Evolutionary conservation across 768 basidiomycete species (phyloP).

Genomic region (Strobilomyces echinocephalus): DNA sequence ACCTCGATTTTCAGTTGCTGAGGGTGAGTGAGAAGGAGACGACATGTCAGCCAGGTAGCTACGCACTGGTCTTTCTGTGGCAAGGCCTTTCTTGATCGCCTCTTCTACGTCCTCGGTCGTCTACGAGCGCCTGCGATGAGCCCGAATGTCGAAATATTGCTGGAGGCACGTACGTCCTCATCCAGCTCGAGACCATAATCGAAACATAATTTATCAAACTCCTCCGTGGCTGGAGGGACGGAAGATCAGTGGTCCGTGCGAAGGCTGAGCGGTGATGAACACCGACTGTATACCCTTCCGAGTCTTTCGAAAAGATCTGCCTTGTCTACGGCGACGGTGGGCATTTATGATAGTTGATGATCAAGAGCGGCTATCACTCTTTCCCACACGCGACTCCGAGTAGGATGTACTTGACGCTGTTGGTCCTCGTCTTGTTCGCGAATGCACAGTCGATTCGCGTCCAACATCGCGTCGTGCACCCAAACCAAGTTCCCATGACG

Average conservation of each 20-base stretch:
- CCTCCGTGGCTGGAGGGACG: conserved; percentile 68
- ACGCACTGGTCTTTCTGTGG: conserved; percentile 75
- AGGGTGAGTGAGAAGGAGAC: conserved; percentile 5
- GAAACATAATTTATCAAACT: conserved; percentile 93
- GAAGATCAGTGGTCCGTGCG: conserved; percentile 8
- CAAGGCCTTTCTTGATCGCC: conserved; percentile 76
- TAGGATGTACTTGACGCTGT: conserved; percentile 5
- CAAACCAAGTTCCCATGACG: conserved; percentile 21
- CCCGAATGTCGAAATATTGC: background rate
- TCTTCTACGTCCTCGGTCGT: conserved; percentile 86
- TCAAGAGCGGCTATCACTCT: background rate
- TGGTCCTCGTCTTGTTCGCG: conserved; percentile 13
- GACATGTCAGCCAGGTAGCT: conserved; percentile 14
- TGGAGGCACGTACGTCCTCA: conserved; percentile 72
- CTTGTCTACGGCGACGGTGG: conserved; percentile 94
- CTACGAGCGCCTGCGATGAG: conserved; percentile 37
- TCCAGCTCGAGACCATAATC: conserved; percentile 97
- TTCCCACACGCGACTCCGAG: background rate
- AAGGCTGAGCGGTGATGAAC: background rate
- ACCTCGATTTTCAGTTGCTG: conserved; percentile 99
- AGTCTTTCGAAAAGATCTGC: conserved; percentile 88
- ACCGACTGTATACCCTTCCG: conserved; percentile 74
- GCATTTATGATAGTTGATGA: conserved; percentile 53
- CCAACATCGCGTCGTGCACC: conserved; percentile 32
- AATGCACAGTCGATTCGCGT: conserved; percentile 17